Percentiles rank a stretch among this genome's conserved stretches.
Conservation (phyloP, 768 basidiomycete species). For the Hygrocybe punicea region DNA sequence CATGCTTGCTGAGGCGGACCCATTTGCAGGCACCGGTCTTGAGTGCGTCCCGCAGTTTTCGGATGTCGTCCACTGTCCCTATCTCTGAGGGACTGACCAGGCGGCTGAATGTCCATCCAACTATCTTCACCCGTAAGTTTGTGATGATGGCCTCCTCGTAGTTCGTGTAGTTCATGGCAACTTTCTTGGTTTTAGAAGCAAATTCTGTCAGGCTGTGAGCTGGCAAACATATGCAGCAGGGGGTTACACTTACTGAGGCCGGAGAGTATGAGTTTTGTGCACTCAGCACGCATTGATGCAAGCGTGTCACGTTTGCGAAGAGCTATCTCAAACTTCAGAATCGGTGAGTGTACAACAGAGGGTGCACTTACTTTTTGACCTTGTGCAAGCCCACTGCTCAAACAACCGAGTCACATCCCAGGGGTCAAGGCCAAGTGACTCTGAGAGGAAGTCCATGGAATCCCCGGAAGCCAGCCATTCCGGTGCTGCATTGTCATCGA, state of each 20-base stretch:
- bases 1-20: not conserved
- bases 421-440: not conserved
- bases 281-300: constrained; percentile 1
- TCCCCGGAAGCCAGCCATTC: not conserved
- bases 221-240: not conserved
- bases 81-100: constrained; percentile 3
- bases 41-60: not conserved
- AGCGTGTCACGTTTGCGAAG: not conserved
- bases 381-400: constrained; percentile 1
- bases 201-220: not conserved
- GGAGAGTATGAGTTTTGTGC: not conserved
- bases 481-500: not conserved
- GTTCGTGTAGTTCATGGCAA: constrained; percentile 4
- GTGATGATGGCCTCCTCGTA: not conserved
- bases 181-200: not conserved
- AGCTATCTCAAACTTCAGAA: not conserved
- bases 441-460: constrained; percentile 3
- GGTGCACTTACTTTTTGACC: not conserved
- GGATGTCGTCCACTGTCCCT: not conserved
- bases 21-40: constrained; percentile 3
- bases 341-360: too few relatives aligned
- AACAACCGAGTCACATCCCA: constrained; percentile 3
- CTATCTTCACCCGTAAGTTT: not conserved
- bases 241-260: not conserved
- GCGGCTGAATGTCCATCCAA: not conserved